phyloP scores from a whole-genome alignment of 1,139 yeast species.

The Sugiyamaella castrensis region DNA sequence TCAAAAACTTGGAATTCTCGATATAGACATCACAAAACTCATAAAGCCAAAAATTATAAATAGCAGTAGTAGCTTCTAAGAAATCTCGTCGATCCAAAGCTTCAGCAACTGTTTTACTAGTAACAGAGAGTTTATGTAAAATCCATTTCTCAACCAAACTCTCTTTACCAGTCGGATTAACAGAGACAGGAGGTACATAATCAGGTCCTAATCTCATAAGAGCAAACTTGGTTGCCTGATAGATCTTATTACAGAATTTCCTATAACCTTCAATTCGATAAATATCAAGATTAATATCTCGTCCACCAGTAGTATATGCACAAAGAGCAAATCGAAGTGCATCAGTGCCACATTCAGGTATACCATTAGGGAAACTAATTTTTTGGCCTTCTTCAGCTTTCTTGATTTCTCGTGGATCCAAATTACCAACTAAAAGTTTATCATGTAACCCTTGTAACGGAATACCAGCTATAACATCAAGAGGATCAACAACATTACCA shows the following conservation, averaged over 20 bases:
- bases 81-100: slow-evolving; percentile 83
- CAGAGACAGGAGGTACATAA: slow-evolving; percentile 70
- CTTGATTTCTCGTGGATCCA: slow-evolving; percentile 84
- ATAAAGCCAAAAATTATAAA: slow-evolving; percentile 90
- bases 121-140: slow-evolving; percentile 72
- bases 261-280: slow-evolving; percentile 98
- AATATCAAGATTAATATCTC: slow-evolving; percentile 95
- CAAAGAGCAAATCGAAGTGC: slow-evolving; percentile 97
- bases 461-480: slow-evolving; percentile 89
- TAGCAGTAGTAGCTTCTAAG: slow-evolving; percentile 78
- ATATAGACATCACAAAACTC: slow-evolving; percentile 96
- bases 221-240: slow-evolving; percentile 97
- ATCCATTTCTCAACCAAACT: slow-evolving; percentile 97
- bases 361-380: slow-evolving; percentile 90
- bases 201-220: slow-evolving; percentile 89
- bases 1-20: slow-evolving; percentile 91
- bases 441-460: slow-evolving; percentile 75
- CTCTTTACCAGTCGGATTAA: slow-evolving; percentile 68
- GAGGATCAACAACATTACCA: slow-evolving; percentile 95
- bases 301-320: slow-evolving; percentile 98
- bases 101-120: slow-evolving; percentile 63
- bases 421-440: slow-evolving; percentile 74
- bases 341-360: slow-evolving; percentile 99
- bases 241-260: slow-evolving; percentile 98
- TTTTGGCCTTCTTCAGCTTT: slow-evolving; percentile 89